Conservation (phyloP, 495 filamentous ascomycete species). For the Aspergillus haitiensis region DNA sequence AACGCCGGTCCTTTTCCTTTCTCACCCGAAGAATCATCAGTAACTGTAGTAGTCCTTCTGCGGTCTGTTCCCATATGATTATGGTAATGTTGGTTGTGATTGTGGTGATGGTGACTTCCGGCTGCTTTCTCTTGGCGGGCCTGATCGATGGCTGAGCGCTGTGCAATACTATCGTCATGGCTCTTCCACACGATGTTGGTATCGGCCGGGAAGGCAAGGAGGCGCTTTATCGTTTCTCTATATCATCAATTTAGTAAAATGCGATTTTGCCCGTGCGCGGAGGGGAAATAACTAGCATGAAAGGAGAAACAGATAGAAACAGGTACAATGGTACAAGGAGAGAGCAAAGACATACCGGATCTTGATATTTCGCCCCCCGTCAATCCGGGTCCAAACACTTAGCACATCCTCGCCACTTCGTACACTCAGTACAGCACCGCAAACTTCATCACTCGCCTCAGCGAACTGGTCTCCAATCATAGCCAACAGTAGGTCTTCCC, state of each 20-base stretch:
- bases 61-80: conserved; percentile 44
- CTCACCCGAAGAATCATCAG: conserved; percentile 47
- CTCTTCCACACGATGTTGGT: conserved; percentile 94
- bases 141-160: conserved; percentile 78
- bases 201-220: conserved; percentile 79
- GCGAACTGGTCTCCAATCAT: conserved; percentile 94
- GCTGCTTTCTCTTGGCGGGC: conserved; percentile 73
- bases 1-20: conserved; percentile 44
- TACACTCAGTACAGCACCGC: conserved; percentile 90
- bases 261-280: neutral
- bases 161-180: conserved; percentile 79
- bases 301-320: neutral
- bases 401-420: conserved; percentile 94
- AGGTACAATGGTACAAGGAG: neutral
- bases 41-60: conserved; percentile 42
- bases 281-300: neutral
- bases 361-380: conserved; percentile 91
- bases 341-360: conserved; percentile 66
- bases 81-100: conserved; percentile 34
- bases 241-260: neutral
- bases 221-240: conserved; percentile 90
- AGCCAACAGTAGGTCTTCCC: conserved; percentile 91
- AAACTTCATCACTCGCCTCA: conserved; percentile 91
- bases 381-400: conserved; percentile 93
- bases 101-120: conserved; percentile 42